Conservation (phyloP, 306 rosid species). For the Parietaria judaica region DNA sequence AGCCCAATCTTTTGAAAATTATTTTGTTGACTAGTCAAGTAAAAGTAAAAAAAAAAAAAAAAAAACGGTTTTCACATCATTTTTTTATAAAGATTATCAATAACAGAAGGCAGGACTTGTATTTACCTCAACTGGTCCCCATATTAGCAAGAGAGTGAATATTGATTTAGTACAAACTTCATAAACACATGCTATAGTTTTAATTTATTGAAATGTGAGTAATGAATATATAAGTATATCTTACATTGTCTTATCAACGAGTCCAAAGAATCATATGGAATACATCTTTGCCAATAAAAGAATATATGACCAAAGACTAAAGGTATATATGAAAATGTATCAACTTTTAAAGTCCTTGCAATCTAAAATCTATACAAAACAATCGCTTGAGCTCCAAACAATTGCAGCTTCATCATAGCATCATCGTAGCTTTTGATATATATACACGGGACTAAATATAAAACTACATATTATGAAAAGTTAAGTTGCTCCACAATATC, state of each 20-base stretch:
- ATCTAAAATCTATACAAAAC: no score
- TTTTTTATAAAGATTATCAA: no score
- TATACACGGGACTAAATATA: no score
- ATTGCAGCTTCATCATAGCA: constrained; percentile 4
- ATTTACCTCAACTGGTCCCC: no score
- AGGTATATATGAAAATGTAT: not conserved
- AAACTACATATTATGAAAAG: not conserved
- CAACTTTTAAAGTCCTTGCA: no score
- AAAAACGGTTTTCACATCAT: no score
- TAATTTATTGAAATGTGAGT: not conserved
- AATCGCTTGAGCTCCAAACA: not conserved
- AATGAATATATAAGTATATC: not conserved
- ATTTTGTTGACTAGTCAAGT: no score
- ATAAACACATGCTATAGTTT: not conserved
- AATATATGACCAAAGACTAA: not conserved
- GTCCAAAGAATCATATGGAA: not conserved
- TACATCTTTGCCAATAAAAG: not conserved
- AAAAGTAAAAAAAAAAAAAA: no score
- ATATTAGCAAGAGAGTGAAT: no score
- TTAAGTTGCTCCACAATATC: constrained; percentile 71
- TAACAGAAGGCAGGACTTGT: no score
- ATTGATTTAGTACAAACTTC: no score
- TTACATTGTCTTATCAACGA: not conserved
- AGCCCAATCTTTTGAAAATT: no score
- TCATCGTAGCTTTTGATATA: not conserved